A percentile compares a stretch with the other conserved stretches of the same genome.
These are phyloP conservation scores for Cladosporium halotolerans DNA, from an alignment of 2,329 filamentous ascomycete genomes.

Conservation along the genomic window DNA sequence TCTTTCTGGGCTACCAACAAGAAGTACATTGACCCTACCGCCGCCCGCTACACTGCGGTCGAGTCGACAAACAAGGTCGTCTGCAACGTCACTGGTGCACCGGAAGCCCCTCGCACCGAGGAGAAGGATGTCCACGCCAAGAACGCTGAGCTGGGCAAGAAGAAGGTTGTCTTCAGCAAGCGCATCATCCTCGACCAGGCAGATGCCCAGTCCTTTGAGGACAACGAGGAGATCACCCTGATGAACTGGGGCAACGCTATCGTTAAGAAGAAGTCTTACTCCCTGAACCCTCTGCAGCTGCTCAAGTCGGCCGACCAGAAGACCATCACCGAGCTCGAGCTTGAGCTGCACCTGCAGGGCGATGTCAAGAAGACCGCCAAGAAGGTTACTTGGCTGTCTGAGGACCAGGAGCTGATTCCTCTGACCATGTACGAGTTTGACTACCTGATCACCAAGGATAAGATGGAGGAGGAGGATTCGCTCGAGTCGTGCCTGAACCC, in stretches of 20 bases:
- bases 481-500: slow-evolving; percentile 78
- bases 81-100: slow-evolving; percentile 27
- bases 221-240: slow-evolving; percentile 85
- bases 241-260: slow-evolving; percentile 96
- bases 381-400: slow-evolving; percentile 91
- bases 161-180: slow-evolving; percentile 74
- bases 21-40: slow-evolving; percentile 46
- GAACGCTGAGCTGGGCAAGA: slow-evolving; percentile 75
- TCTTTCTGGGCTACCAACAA: slow-evolving; percentile 51
- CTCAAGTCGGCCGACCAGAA: slow-evolving; percentile 47
- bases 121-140: slow-evolving; percentile 85
- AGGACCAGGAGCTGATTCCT: slow-evolving; percentile 68
- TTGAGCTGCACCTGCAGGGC: slow-evolving; percentile 84
- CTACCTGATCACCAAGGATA: slow-evolving; percentile 91
- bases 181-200: slow-evolving; percentile 77
- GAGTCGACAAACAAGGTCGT: slow-evolving; percentile 61
- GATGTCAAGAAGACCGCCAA: slow-evolving; percentile 94
- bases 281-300: slow-evolving; percentile 42
- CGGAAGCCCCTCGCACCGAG: slow-evolving; percentile 49
- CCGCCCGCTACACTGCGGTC: slow-evolving; percentile 50
- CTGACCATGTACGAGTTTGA: slow-evolving; percentile 92
- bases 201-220: slow-evolving; percentile 73
- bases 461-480: slow-evolving; percentile 79
- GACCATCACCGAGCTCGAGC: slow-evolving; percentile 61
- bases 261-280: slow-evolving; percentile 59